A percentile compares a stretch with the other conserved stretches of the same genome.
These are phyloP conservation scores for Magnaporthiopsis rhizophila DNA, from an alignment of 2,329 filamentous ascomycete genomes.

Conservation along the genomic window DNA sequence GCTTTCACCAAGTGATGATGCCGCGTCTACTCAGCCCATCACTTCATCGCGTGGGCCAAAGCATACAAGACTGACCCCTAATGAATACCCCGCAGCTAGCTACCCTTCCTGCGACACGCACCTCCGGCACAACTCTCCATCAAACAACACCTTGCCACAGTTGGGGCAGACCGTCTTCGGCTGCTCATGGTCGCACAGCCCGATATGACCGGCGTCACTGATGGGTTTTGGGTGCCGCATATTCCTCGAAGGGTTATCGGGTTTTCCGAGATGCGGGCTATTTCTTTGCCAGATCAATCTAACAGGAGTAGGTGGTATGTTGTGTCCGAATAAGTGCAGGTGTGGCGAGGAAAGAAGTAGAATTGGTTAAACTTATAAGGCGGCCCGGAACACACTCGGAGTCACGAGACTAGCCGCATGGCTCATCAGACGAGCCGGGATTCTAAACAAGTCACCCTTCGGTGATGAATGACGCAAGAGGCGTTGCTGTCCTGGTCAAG, in stretches of 20 bases:
- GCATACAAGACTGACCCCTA: too few species aligned
- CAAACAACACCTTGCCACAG: not conserved
- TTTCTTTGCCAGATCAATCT: too few species aligned
- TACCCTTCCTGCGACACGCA: not conserved
- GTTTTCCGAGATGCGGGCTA: too few species aligned
- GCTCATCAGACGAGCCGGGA: not conserved
- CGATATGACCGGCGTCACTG: not conserved
- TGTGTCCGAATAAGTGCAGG: too few species aligned
- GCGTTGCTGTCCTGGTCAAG: too few species aligned
- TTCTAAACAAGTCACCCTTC: not conserved
- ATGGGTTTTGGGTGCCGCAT: not conserved
- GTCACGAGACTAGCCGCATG: not conserved
- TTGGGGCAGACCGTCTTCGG: not conserved
- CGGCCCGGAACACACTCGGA: not conserved
- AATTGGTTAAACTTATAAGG: not conserved
- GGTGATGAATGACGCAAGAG: too few species aligned
- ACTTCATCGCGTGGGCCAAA: too few species aligned
- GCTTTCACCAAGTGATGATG: too few species aligned
- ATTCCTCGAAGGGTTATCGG: not conserved
- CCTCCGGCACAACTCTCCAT: not conserved
- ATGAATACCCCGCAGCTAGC: too few species aligned
- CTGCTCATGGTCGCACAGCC: not conserved
- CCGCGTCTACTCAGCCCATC: too few species aligned
- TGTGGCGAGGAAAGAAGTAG: too few species aligned
- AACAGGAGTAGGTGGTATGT: too few species aligned